phyloP scores from a whole-genome alignment of 768 basidiomycete species.

The Tricholoma sp. region DNA sequence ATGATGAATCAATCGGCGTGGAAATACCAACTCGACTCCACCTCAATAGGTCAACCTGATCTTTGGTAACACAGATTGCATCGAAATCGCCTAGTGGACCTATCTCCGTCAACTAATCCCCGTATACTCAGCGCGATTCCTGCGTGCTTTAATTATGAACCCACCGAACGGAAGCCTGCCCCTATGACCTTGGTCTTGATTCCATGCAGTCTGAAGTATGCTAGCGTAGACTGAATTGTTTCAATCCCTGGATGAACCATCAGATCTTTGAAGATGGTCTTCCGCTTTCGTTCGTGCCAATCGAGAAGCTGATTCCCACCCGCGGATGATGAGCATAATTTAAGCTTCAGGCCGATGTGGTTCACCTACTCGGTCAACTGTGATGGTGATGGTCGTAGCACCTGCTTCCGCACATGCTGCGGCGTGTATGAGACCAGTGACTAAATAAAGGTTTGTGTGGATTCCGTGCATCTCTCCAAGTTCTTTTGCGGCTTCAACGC shows the following conservation, averaged over 20 bases:
- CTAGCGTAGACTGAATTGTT: slow-evolving; percentile 38
- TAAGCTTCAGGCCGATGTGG: not conserved
- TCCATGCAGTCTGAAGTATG: slow-evolving; percentile 36
- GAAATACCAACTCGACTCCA: slow-evolving; percentile 26
- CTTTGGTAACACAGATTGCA: slow-evolving; percentile 36
- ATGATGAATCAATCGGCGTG: slow-evolving; percentile 18
- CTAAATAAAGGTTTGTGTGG: slow-evolving; percentile 45
- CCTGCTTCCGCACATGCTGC: slow-evolving; percentile 50
- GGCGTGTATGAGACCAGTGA: slow-evolving; percentile 51
- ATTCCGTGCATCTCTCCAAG: slow-evolving; percentile 37
- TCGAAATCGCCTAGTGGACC: slow-evolving; percentile 36
- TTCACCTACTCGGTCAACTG: slow-evolving; percentile 43
- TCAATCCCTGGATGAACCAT: slow-evolving; percentile 39
- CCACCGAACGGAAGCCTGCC: slow-evolving; percentile 37
- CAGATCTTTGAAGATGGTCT: slow-evolving; percentile 17
- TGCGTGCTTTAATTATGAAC: slow-evolving; percentile 5
- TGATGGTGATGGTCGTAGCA: slow-evolving; percentile 43
- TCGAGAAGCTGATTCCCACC: slow-evolving; percentile 30
- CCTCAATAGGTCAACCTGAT: slow-evolving; percentile 31
- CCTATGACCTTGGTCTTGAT: slow-evolving; percentile 38
- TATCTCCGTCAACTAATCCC: slow-evolving; percentile 36
- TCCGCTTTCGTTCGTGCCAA: slow-evolving; percentile 35
- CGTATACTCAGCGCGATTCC: slow-evolving; percentile 6
- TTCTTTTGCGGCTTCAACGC: slow-evolving; percentile 40
- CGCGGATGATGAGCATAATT: not conserved